Percentiles rank a stretch among this genome's conserved stretches.
These are phyloP conservation scores for Lentinus polychrous DNA, from an alignment of 1,284 basidiomycete genomes.

Conservation along the genomic window DNA sequence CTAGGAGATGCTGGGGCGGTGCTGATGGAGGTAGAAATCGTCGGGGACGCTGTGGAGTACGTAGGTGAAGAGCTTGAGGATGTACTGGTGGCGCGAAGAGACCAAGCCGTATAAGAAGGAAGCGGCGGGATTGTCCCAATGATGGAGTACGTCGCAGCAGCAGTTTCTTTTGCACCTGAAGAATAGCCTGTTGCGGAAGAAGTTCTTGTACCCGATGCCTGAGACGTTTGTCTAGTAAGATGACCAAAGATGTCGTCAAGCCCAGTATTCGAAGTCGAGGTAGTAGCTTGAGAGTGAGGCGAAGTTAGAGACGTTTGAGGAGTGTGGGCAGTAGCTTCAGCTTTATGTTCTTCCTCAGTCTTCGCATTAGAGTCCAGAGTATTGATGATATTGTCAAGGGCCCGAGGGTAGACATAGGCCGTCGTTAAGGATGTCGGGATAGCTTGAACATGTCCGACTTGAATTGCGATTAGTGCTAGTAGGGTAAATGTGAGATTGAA, in stretches of 20 bases:
- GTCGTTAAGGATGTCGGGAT: too few relatives aligned
- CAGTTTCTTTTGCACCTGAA: neutral
- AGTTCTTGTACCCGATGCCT: neutral
- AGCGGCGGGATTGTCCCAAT: slow-evolving; percentile 8
- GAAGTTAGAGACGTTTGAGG: neutral
- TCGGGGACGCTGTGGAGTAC: neutral
- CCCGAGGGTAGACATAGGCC: neutral
- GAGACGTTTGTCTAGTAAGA: neutral
- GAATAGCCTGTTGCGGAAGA: neutral
- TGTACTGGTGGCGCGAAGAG: neutral
- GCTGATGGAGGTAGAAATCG: slow-evolving; percentile 1
- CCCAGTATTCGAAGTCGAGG: neutral
- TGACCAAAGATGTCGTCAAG: neutral
- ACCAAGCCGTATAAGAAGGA: slow-evolving; percentile 2
- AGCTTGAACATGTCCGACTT: too few relatives aligned
- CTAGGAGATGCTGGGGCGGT: slow-evolving; percentile 7
- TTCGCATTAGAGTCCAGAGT: too few relatives aligned
- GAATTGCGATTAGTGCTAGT: too few relatives aligned
- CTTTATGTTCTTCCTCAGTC: too few relatives aligned
- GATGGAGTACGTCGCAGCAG: slow-evolving; percentile 5
- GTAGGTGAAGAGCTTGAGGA: neutral
- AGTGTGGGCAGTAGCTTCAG: neutral
- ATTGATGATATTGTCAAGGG: slow-evolving; percentile 3
- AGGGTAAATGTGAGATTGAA: too few relatives aligned
- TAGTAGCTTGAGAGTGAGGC: neutral